A percentile compares a stretch with the other conserved stretches of the same genome.
Conservation (phyloP, 495 filamentous ascomycete species). For the Corynascus novoguineensis region DNA sequence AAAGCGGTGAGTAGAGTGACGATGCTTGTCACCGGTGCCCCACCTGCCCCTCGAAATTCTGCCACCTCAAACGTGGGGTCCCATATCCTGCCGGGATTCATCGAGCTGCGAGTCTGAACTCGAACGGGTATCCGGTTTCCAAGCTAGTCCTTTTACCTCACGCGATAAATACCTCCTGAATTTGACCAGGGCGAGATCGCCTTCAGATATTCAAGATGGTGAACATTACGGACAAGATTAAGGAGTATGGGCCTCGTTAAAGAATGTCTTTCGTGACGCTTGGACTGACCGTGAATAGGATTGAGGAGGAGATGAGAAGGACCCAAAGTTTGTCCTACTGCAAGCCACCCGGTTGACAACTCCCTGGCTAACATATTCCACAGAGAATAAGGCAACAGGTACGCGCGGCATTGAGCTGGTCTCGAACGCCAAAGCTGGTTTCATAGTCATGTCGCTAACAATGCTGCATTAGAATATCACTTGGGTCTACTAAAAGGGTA, state of each 20-base stretch:
- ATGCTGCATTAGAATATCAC: slow-evolving; percentile 71
- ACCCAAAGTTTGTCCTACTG: slow-evolving; percentile 73
- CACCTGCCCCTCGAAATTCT: slow-evolving; percentile 33
- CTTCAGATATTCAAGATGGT: slow-evolving; percentile 69
- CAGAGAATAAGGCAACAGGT: slow-evolving; percentile 99
- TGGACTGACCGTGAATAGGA: slow-evolving; percentile 53
- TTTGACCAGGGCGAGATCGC: slow-evolving; percentile 7
- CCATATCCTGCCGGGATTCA: slow-evolving; percentile 1
- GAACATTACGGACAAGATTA: slow-evolving; percentile 99
- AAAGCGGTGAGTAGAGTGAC: not conserved
- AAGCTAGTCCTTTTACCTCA: slow-evolving; percentile 10
- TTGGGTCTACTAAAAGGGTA: slow-evolving; percentile 96
- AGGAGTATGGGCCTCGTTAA: slow-evolving; percentile 61
- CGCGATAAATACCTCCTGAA: not conserved
- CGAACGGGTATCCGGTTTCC: slow-evolving; percentile 6
- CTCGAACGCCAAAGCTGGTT: too few species aligned
- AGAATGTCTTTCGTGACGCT: not conserved
- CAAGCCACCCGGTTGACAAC: not conserved
- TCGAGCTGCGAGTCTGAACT: not conserved
- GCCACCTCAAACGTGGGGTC: slow-evolving; percentile 32
- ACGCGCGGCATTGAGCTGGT: slow-evolving; percentile 22
- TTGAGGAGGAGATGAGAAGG: slow-evolving; percentile 98
- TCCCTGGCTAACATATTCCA: slow-evolving; percentile 27
- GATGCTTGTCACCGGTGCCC: not conserved
- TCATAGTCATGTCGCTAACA: not conserved